Base-by-base conservation (phyloP, 2,329 filamentous ascomycete genomes). In the Neophaeococcomyces aloes region DNA sequence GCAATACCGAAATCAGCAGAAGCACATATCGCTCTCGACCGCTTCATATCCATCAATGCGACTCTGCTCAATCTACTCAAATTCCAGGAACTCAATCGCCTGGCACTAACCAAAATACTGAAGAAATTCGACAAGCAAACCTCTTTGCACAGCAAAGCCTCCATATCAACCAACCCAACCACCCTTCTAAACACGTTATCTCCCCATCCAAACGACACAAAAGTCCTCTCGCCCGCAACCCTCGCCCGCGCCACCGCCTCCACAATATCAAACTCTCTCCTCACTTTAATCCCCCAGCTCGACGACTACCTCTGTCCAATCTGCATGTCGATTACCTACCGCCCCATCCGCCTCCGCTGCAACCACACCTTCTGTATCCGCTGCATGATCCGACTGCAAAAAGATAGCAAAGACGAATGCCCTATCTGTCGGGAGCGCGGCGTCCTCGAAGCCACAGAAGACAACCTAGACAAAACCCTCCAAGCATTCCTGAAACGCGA, bases 121-220 rank as follows among this genome's bases (percentile, higher is more conserved):
- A 94, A 94, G 61, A 94, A 89, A 64, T 94, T 94, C 59, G 84
- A 91, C 63, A 94, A 94, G 63, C 76, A 79, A 46, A 94, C 86
- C 1, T 78, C 81, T 1, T 68, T 93, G 15, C 78, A 81, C 19
- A 78, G 81, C 1, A 78, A 78, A 30, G 67, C 74, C 29, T 4
- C 18, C 4, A 14, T 23, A 5, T 23, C 30, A 14, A 19, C 5
- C 33, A 5, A 19, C n/a, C 21, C 30, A 4, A 19, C 31, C 7
- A 13, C 34, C 4, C 71, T 70, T 0, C 83, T 86, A 51, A 23
- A 25, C 21, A n/a, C 21, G 3, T 13, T 38, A 3, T 23, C 17
- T 7, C 76, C 79, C 0, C 65, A 69, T 17, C 47, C 44, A 19
- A 44, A 35, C 18, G 46, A 45, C 11, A 46, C 47, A 19, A 45